Percentiles rank a stretch among this genome's conserved stretches.
These are phyloP conservation scores for Paxillus involutus DNA, from an alignment of 768 basidiomycete species.

Conservation along the genomic window DNA sequence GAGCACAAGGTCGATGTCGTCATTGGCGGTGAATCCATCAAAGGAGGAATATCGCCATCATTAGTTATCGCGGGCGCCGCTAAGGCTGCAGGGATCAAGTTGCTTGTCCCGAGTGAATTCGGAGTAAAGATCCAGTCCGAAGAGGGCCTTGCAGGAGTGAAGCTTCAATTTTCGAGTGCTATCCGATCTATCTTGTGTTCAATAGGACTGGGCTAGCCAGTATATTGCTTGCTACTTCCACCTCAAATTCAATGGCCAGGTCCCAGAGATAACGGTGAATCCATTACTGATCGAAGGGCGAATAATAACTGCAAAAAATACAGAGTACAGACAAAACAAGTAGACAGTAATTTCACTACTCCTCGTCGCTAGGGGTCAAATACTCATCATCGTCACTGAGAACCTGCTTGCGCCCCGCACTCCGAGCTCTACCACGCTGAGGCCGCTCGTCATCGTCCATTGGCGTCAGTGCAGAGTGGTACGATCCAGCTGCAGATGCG, in stretches of 20 bases:
- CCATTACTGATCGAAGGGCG: background rate
- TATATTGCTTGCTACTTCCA: no score
- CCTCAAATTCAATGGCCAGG: no score
- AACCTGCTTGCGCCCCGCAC: constrained; percentile 67
- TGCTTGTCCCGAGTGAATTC: constrained; percentile 26
- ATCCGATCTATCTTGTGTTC: no score
- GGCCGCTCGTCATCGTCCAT: constrained; percentile 81
- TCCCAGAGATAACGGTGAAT: background rate
- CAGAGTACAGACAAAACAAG: constrained; percentile 1
- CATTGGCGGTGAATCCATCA: constrained; percentile 11
- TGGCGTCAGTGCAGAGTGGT: constrained; percentile 70
- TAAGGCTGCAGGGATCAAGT: constrained; percentile 21
- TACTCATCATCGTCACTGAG: constrained; percentile 68
- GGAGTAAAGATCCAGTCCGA: constrained; percentile 1
- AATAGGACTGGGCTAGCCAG: no score
- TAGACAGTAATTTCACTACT: constrained; percentile 38
- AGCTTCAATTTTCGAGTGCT: background rate
- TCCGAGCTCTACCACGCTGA: constrained; percentile 53
- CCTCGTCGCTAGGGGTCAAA: constrained; percentile 76
- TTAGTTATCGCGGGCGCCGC: constrained; percentile 21
- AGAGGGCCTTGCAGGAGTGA: background rate
- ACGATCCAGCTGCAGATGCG: constrained; percentile 43
- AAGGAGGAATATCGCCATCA: constrained; percentile 8
- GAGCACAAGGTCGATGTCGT: constrained; percentile 17
- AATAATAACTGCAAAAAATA: constrained; percentile 1